Base-by-base conservation (phyloP, 2,329 filamentous ascomycete genomes). In the Talaromyces islandicus region DNA sequence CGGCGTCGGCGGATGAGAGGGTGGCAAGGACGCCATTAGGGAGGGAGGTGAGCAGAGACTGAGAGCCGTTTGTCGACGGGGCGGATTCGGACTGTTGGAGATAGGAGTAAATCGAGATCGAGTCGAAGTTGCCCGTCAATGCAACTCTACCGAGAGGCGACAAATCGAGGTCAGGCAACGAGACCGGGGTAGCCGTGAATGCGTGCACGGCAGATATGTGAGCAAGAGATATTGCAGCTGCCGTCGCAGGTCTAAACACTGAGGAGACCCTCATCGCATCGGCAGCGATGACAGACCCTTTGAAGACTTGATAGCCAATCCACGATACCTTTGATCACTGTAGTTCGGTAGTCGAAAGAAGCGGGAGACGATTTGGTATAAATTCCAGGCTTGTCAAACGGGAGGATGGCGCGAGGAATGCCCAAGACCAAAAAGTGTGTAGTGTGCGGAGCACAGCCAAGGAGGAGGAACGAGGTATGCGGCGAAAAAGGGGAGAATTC, bases 21-120 rank as follows among this genome's bases (percentile, higher is more conserved):
- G 86, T 85, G 21, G 87, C 83, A 66, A 97, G 91, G 29, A 87
- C 85, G 67, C 92, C 92, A 76, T 96, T 94, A 3, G 94, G 93
- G 65, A 96, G 85, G 57, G 88, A 86, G 21, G 88, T 85, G 58
- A 97, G 83, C 46, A 99, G 83, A 19, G 90, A 88, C 70, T 92
- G 86, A 68, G 88, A 91, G 71, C 90, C 91, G 80, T 96, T 92
- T 61, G 83, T 85, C 68, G 78, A 86, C 67, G 85, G 58, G 12
- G 65, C 63, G 30, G 68, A 64, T 58, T 93, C 85, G 61, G 81
- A 87, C 73, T 99, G 93, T 64, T 89, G 90, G 69, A 88, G 81
- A 69, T 87, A 97, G 71, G 92, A 81, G 78, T 94, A 97, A 43
- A 97, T 80, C 12, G 94, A 97, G 68, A 97, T 89, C 58, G 92